Percentiles rank a stretch among this genome's conserved stretches.
Conservation (phyloP, 1,284 basidiomycete species). For the Lentinus polychrous region DNA sequence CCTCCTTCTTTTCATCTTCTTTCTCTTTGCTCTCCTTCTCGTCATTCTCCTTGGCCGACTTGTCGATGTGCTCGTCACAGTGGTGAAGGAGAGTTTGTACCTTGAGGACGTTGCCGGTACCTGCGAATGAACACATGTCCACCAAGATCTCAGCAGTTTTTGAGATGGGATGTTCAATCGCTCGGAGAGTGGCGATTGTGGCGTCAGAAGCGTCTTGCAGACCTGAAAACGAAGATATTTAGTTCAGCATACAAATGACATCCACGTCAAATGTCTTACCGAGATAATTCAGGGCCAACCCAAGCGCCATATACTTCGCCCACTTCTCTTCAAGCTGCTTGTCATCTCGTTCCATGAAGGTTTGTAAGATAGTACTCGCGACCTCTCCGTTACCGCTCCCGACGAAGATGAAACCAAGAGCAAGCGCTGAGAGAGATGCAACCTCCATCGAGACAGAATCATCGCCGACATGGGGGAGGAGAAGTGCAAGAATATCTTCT, state of each 20-base stretch:
- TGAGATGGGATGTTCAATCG: constrained; percentile 89
- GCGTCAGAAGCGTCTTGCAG: constrained; percentile 91
- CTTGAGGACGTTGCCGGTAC: constrained; percentile 93
- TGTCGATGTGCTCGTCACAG: constrained; percentile 86
- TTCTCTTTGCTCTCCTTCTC: constrained; percentile 48
- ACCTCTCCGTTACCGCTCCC: constrained; percentile 95
- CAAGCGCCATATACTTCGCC: constrained; percentile 87
- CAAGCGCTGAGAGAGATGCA: constrained; percentile 78
- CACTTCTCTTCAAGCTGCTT: constrained; percentile 85
- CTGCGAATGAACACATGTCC: constrained; percentile 92
- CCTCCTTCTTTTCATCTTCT: constrained; percentile 48
- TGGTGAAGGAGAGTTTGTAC: constrained; percentile 91
- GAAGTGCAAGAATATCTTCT: constrained; percentile 74
- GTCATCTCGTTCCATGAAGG: constrained; percentile 84
- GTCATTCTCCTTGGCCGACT: constrained; percentile 48
- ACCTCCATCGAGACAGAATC: constrained; percentile 87
- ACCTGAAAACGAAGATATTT: constrained; percentile 38
- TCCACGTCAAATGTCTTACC: constrained; percentile 41
- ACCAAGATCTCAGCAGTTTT: constrained; percentile 91
- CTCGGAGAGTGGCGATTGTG: constrained; percentile 92
- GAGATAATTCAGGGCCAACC: constrained; percentile 87
- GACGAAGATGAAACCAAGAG: constrained; percentile 93
- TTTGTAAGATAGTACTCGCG: constrained; percentile 84
- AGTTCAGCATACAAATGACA: neutral
- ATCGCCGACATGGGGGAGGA: constrained; percentile 80